Evolutionary conservation across 2,329 filamentous ascomycete genomes (phyloP), one percentile per base, ranked within the genome.

Genomic region (Sporothrix phasma): DNA sequence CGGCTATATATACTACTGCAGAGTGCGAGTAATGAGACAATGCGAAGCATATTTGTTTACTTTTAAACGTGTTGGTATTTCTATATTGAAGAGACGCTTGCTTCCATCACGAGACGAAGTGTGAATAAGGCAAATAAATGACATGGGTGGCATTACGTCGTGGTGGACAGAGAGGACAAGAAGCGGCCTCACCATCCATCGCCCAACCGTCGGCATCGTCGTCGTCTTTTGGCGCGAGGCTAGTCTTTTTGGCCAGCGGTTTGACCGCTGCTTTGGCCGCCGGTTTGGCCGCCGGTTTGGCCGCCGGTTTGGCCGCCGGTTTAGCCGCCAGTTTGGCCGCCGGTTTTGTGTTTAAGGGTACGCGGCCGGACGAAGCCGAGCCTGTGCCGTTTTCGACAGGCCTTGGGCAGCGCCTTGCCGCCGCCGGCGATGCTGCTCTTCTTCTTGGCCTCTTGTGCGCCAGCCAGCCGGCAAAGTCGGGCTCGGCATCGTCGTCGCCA

Each of bases 381-480:
- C 45, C 43, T 5, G 68, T 54, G 10, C 71, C 71, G 68, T 74
- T 75, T 95, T 96, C 1, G 80, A 77, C 29, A 97, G 74, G 0
- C 93, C 76, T 96, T 99, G 0, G 93, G 92, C 63, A 97, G 73
- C 2, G 87, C 78, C 68, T 89, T 94, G 67, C 74, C 70, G 1
- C 74, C 70, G 1, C 73, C 74, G 47, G 39, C 56, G 26, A 72
- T 61, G 65, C 74, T 71, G 1, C 73, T 73, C 11, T 81, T 81
- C 77, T 95, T 97, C 67, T 88, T 84, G 34, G 62, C 60, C 67
- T 87, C 82, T 5, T 88, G 85, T 13, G 92, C 13, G 90, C 92
- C 24, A 97, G 76, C 92, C 94, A 97, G 5, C 92, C 92, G 5
- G 92, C 93, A 75, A 99, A 97, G 74, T 97, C 94, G 0, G 93